Evolutionary conservation across 139 green algal species (phyloP).

Genomic region (Zygnema circumcarinatum): DNA sequence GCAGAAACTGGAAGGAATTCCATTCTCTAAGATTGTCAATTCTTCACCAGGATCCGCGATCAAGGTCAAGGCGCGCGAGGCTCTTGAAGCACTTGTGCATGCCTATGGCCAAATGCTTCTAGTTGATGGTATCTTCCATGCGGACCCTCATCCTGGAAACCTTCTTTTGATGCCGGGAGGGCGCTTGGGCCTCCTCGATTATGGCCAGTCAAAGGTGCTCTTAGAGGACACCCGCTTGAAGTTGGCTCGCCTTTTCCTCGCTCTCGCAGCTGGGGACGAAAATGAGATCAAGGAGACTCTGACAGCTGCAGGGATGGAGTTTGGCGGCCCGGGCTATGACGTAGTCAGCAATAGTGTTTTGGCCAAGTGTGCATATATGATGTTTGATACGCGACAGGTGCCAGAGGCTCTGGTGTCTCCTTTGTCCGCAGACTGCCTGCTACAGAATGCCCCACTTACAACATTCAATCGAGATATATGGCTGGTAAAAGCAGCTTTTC

Average conservation of each 20-base stretch:
- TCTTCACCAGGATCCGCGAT: constrained; percentile 1
- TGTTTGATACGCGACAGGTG: constrained; percentile 57
- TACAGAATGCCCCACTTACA: constrained; percentile 36
- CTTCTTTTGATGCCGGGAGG: constrained; percentile 60
- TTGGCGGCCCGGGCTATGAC: background rate
- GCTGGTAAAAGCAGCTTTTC: constrained; percentile 28
- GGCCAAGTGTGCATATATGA: constrained; percentile 45
- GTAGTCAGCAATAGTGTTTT: constrained; percentile 2
- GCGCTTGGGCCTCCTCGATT: constrained; percentile 60
- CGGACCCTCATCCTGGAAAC: constrained; percentile 66
- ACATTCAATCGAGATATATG: constrained; percentile 47
- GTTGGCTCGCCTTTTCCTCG: constrained; percentile 45
- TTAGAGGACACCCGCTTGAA: constrained; percentile 4
- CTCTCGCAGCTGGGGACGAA: constrained; percentile 40
- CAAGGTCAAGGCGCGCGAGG: background rate
- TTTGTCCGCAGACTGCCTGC: constrained; percentile 33
- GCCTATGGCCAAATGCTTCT: constrained; percentile 60
- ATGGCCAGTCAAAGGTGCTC: constrained; percentile 59
- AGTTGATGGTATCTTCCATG: constrained; percentile 60
- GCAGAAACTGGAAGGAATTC: constrained; percentile 38
- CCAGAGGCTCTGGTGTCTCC: constrained; percentile 46
- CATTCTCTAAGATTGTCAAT: constrained; percentile 43
- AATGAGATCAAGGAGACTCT: constrained; percentile 25
- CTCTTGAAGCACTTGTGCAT: constrained; percentile 22
- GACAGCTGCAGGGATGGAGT: constrained; percentile 18